phyloP scores from a whole-genome alignment of 2,329 filamentous ascomycete species.

The Xylaria polymorpha region DNA sequence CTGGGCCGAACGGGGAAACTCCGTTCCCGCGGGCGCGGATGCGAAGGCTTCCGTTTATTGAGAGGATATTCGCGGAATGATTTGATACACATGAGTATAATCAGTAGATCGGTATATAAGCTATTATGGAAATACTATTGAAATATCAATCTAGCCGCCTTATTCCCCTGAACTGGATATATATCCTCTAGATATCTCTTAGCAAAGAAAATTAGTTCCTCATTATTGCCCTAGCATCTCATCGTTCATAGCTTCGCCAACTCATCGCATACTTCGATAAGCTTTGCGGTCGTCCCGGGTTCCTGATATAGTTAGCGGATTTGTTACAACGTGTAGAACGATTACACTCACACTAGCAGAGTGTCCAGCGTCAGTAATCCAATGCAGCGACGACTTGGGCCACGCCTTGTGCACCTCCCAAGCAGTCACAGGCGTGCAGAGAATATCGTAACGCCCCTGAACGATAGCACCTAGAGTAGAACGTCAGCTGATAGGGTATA shows the following conservation, averaged over 20 bases:
- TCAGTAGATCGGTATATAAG: not conserved
- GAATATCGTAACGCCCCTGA: slow-evolving; percentile 37
- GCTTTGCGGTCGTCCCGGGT: slow-evolving; percentile 32
- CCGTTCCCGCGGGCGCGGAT: not conserved
- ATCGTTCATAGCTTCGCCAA: slow-evolving; percentile 30
- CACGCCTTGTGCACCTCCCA: slow-evolving; percentile 37
- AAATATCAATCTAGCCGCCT: not conserved
- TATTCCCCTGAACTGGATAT: not conserved
- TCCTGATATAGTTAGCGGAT: slow-evolving; percentile 22
- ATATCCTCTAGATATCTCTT: not conserved
- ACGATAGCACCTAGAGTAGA: slow-evolving; percentile 26
- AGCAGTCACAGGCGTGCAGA: slow-evolving; percentile 34
- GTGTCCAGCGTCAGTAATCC: slow-evolving; percentile 34
- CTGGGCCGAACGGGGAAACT: not conserved
- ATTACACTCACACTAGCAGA: slow-evolving; percentile 23
- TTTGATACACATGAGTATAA: not conserved
- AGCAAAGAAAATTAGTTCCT: not conserved
- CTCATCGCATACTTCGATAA: slow-evolving; percentile 34
- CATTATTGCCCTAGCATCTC: not conserved
- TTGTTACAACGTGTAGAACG: too few relatives aligned
- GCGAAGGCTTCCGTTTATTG: slow-evolving; percentile 3
- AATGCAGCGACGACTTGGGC: slow-evolving; percentile 33
- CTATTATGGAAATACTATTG: not conserved
- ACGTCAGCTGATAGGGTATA: not conserved
- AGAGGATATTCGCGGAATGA: too few relatives aligned